These are phyloP conservation scores for Penicillium coffeae DNA, from an alignment of 495 filamentous ascomycete genomes.

Conservation along the genomic window DNA sequence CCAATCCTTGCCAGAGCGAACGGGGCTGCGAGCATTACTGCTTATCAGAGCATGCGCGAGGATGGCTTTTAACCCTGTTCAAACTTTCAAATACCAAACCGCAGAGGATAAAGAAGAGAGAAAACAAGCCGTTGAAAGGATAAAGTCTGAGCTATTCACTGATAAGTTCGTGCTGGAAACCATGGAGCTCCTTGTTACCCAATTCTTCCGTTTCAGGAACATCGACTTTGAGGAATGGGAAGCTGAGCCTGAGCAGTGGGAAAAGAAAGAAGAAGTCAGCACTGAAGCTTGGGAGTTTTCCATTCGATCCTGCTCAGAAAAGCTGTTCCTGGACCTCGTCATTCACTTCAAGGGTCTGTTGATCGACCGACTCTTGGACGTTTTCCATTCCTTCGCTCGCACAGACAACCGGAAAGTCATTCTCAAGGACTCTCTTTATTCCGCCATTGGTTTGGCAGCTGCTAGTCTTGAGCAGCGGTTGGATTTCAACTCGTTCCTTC, in stretches of 20 bases:
- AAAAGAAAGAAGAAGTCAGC: slow-evolving; percentile 72
- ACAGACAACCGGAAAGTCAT: slow-evolving; percentile 64
- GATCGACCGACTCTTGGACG: slow-evolving; percentile 67
- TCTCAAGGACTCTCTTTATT: slow-evolving; percentile 89
- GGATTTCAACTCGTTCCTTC: slow-evolving; percentile 78
- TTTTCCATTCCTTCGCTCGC: slow-evolving; percentile 71
- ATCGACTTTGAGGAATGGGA: slow-evolving; percentile 86
- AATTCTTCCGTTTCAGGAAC: slow-evolving; percentile 83
- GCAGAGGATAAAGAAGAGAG: slow-evolving; percentile 67
- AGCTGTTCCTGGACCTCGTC: slow-evolving; percentile 86
- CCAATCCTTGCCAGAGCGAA: slow-evolving; percentile 63
- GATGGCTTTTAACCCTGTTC: slow-evolving; percentile 74
- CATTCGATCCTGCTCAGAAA: slow-evolving; percentile 85
- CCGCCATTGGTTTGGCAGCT: slow-evolving; percentile 82
- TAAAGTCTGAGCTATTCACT: slow-evolving; percentile 71
- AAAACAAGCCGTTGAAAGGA: slow-evolving; percentile 54
- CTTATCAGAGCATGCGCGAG: slow-evolving; percentile 78
- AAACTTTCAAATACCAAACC: slow-evolving; percentile 77
- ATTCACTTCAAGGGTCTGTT: slow-evolving; percentile 79
- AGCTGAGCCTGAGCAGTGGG: slow-evolving; percentile 91
- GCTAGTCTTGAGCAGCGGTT: slow-evolving; percentile 64
- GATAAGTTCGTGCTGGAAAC: slow-evolving; percentile 69
- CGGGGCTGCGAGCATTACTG: slow-evolving; percentile 75
- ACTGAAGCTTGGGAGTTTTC: slow-evolving; percentile 83
- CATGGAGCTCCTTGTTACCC: slow-evolving; percentile 77